These are phyloP conservation scores for Calonectria leucothoes DNA, from an alignment of 2,329 filamentous ascomycete species.

Conservation along the genomic window DNA sequence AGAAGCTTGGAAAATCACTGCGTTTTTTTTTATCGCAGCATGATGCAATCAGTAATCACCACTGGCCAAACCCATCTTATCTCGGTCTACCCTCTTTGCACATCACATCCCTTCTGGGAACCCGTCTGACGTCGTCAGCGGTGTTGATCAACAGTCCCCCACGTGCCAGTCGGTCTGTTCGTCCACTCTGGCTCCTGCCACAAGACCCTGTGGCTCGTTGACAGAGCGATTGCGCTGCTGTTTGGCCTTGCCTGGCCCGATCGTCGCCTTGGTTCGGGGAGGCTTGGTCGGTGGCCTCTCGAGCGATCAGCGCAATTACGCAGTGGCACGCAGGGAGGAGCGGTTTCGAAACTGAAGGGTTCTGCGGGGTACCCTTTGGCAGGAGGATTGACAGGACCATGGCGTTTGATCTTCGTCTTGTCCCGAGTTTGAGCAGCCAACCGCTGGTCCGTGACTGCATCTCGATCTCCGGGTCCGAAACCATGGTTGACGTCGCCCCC, in stretches of 20 bases:
- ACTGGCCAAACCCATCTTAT: slow-evolving; percentile 2
- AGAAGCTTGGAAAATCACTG: background rate
- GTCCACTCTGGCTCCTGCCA: background rate
- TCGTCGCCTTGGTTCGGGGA: background rate
- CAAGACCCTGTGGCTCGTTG: background rate
- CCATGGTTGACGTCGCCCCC: slow-evolving; percentile 1
- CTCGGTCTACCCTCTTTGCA: slow-evolving; percentile 1
- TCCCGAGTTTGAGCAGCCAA: slow-evolving; percentile 19
- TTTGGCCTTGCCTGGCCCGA: slow-evolving; percentile 9
- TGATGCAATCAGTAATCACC: slow-evolving; percentile 11
- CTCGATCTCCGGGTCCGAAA: slow-evolving; percentile 25
- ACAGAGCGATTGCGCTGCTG: background rate
- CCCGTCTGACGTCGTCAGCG: slow-evolving; percentile 30
- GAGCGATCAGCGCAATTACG: background rate
- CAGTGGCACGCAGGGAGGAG: slow-evolving; percentile 4
- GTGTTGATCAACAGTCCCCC: slow-evolving; percentile 22
- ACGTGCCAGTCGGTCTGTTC: slow-evolving; percentile 25
- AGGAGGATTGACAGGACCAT: slow-evolving; percentile 30
- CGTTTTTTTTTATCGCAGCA: background rate
- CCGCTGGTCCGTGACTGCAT: slow-evolving; percentile 10
- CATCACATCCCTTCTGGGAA: slow-evolving; percentile 27
- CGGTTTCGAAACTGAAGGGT: slow-evolving; percentile 30
- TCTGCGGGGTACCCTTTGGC: slow-evolving; percentile 14
- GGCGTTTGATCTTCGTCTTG: slow-evolving; percentile 37
- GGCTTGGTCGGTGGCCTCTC: background rate